Evolutionary conservation across 2,329 filamentous ascomycete species (phyloP).

Genomic region (Hypomyces perniciosus): DNA sequence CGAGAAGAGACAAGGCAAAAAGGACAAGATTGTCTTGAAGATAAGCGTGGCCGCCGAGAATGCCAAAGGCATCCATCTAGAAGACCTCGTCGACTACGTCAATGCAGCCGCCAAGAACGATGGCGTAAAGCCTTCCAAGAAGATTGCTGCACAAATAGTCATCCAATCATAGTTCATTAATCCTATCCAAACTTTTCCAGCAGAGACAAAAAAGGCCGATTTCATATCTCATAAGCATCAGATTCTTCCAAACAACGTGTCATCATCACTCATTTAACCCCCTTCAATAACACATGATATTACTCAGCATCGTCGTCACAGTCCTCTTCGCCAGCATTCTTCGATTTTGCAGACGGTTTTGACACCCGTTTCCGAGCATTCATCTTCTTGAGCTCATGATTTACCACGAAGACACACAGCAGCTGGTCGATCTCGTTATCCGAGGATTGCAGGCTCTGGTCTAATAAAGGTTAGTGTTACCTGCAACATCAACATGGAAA

Average conservation of each 20-base stretch:
- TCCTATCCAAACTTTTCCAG: constrained; percentile 6
- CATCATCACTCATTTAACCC: too few species aligned
- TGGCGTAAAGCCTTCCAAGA: constrained; percentile 25
- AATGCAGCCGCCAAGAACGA: constrained; percentile 29
- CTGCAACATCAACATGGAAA: neutral
- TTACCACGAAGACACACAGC: constrained; percentile 30
- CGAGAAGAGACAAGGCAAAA: constrained; percentile 28
- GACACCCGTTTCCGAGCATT: constrained; percentile 27
- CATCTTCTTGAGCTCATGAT: constrained; percentile 36
- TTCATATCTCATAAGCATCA: too few species aligned
- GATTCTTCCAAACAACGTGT: too few species aligned
- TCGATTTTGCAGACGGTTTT: constrained; percentile 23
- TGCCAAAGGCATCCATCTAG: constrained; percentile 25
- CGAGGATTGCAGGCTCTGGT: constrained; percentile 27
- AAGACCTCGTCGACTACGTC: constrained; percentile 29
- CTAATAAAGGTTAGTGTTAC: constrained; percentile 21
- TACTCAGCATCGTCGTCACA: constrained; percentile 23
- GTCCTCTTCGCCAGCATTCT: constrained; percentile 18
- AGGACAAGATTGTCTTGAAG: constrained; percentile 30
- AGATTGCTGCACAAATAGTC: constrained; percentile 27
- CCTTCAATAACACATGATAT: constrained; percentile 6
- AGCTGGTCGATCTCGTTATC: constrained; percentile 27
- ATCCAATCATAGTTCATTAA: constrained; percentile 19
- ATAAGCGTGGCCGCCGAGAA: constrained; percentile 28
- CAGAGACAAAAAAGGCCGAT: constrained; percentile 5